These are phyloP conservation scores for Poa annua DNA, from an alignment of 176 grass and related monocot species.

Conservation along the genomic window DNA sequence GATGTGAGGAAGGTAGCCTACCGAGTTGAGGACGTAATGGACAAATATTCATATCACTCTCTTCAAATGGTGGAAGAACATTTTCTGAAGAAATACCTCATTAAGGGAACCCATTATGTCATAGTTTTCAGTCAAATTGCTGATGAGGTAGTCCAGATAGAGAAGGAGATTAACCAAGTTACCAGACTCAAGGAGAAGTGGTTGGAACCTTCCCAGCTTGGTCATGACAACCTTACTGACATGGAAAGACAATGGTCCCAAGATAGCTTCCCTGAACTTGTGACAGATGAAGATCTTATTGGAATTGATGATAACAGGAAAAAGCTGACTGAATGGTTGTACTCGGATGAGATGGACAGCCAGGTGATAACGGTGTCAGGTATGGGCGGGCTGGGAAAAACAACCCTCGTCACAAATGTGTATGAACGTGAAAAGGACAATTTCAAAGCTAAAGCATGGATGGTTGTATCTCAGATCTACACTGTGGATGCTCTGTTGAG, in stretches of 20 bases:
- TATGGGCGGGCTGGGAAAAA: conserved; percentile 38
- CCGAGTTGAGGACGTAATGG: conserved; percentile 40
- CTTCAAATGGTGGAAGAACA: conserved; percentile 33
- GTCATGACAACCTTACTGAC: neutral
- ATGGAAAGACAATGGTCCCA: conserved; percentile 5
- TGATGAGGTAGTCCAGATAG: conserved; percentile 6
- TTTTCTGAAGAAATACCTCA: conserved; percentile 17
- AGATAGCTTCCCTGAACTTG: conserved; percentile 25
- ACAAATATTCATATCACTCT: conserved; percentile 34
- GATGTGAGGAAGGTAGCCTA: conserved; percentile 25
- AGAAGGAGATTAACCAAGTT: conserved; percentile 8
- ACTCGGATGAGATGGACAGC: neutral
- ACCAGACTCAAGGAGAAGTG: neutral
- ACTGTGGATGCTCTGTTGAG: conserved; percentile 20
- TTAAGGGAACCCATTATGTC: conserved; percentile 29
- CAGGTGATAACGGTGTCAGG: conserved; percentile 19
- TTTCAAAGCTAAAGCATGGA: neutral
- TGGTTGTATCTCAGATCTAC: conserved; percentile 32
- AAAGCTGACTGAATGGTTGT: conserved; percentile 30
- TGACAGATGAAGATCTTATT: conserved; percentile 30
- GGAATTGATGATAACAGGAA: conserved; percentile 27
- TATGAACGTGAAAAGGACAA: conserved; percentile 40
- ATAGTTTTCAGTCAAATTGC: conserved; percentile 7
- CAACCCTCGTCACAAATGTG: conserved; percentile 22
- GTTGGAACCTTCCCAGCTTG: neutral